Conservation (phyloP, 2,329 filamentous ascomycete genomes). For the Zasmidium cellare region DNA sequence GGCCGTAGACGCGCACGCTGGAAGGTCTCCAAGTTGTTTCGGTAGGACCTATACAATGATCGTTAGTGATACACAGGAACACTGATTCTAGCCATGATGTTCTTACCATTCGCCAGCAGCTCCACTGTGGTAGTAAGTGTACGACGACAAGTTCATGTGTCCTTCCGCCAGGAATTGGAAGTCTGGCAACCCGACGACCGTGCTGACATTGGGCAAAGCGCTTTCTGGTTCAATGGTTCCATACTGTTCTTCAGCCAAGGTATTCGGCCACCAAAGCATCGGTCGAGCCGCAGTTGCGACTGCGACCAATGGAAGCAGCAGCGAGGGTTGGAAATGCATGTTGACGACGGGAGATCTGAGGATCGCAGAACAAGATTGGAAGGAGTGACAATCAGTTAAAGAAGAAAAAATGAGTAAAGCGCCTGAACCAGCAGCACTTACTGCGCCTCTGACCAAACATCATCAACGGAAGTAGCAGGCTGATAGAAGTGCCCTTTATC, state of each 20-base stretch:
- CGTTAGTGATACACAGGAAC: too few species aligned
- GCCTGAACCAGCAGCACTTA: neutral
- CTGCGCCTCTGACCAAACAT: neutral
- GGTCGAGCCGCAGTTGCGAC: conserved; percentile 15
- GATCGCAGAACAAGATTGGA: neutral
- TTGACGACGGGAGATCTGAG: neutral
- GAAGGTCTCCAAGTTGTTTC: conserved; percentile 30
- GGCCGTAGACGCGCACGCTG: conserved; percentile 23
- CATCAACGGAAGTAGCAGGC: neutral
- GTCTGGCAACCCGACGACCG: conserved; percentile 17
- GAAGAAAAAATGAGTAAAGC: neutral
- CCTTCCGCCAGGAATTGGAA: conserved; percentile 19
- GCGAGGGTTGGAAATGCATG: conserved; percentile 6
- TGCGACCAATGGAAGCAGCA: conserved; percentile 12
- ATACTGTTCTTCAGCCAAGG: conserved; percentile 16
- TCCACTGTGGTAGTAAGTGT: conserved; percentile 30
- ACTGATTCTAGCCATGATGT: too few species aligned
- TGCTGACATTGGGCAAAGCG: conserved; percentile 13
- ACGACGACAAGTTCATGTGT: conserved; percentile 18
- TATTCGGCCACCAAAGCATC: conserved; percentile 18
- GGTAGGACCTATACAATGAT: conserved; percentile 14
- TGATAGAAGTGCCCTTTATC: neutral
- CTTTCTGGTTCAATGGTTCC: conserved; percentile 13
- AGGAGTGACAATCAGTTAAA: neutral
- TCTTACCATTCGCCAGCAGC: conserved; percentile 26